Evolutionary conservation across 176 grass and related monocot species (phyloP), one percentile per base, ranked within the genome.

Genomic region (Lolium rigidum): DNA sequence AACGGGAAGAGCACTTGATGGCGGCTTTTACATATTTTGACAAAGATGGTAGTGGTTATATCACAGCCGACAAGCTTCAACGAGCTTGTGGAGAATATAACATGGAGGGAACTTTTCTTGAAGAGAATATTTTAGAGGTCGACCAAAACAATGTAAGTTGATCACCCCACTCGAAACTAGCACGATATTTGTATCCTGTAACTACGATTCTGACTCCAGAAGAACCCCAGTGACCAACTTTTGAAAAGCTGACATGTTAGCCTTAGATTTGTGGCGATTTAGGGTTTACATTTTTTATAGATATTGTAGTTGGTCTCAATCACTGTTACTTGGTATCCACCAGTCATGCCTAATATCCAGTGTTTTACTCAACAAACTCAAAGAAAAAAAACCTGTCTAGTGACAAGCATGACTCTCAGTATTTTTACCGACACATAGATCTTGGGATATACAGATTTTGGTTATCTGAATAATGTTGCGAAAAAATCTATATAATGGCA

Each of bases 11-110:
- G 41, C 97, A 99, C 88, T 82, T 99, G 58, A 81, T 94, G 59
- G 94, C 94, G 67, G 97, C 97, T 46, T 99, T 99, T 88, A 91
- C 92, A 70, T 99, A 94, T 86, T 99, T 99, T 47, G 97, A 96
- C 85, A 94, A 94, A 83, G 94, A 99, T 90, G 97, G 94, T 55
- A 94, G 94, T 81, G 97, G 94, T 74, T 94, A 90, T 83, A 99
- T 99, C 38, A 96, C 94, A 63, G 81, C 90, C 9, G 97, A 96
- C 64, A 93, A 99, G 87, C 92, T 99, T 74, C 89, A 97, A 87
- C 90, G 38, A 90, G 92, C 88, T 83, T 99, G 85, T 85, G 86
- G 80, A 62, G 93, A 94, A 82, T 91, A 92, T 85, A 96, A 93
- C 87, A 91, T 92, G 86, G 84, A 86, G 14, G 93, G 88, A 50